Percentiles rank a stretch among this genome's conserved stretches.
These are phyloP conservation scores for Trypanosoma vivax DNA, from an alignment of 208 protist species.

Conservation along the genomic window DNA sequence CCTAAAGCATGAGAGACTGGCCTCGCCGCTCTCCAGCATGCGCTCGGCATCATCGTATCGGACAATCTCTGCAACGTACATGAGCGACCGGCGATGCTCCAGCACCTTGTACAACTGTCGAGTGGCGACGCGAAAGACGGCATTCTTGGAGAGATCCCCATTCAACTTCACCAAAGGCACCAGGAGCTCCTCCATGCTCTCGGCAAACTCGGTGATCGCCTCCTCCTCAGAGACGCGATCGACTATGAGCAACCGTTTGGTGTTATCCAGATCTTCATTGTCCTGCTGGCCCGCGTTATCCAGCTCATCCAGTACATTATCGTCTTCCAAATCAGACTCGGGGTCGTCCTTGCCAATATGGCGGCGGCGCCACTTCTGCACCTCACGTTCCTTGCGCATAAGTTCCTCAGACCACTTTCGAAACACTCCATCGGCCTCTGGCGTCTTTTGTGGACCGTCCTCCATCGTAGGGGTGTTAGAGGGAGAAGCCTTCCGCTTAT, in stretches of 20 bases:
- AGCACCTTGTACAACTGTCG: conserved; percentile 45
- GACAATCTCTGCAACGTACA: conserved; percentile 61
- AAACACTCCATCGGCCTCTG: conserved; percentile 4
- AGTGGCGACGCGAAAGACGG: conserved; percentile 40
- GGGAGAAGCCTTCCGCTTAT: not conserved
- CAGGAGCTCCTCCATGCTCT: conserved; percentile 42
- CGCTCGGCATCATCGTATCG: conserved; percentile 40
- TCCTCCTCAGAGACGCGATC: conserved; percentile 32
- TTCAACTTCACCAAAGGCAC: conserved; percentile 49
- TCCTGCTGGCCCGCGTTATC: not conserved
- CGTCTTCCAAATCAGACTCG: conserved; percentile 19
- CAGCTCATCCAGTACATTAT: conserved; percentile 10
- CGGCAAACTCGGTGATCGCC: conserved; percentile 68
- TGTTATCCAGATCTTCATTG: conserved; percentile 5
- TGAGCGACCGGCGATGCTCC: conserved; percentile 68
- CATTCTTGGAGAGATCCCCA: conserved; percentile 46
- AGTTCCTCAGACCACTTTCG: conserved; percentile 12
- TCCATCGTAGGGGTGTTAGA: not conserved
- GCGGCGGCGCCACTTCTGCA: conserved; percentile 82
- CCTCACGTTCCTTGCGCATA: conserved; percentile 34
- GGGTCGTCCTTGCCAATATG: conserved; percentile 80
- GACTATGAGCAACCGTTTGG: not conserved
- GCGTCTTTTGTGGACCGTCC: not conserved
- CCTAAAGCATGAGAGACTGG: conserved; percentile 56
- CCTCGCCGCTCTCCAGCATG: conserved; percentile 36